Percentiles rank a stretch among this genome's conserved stretches.
Conservation (phyloP, 495 filamentous ascomycete species). For the Articulospora tetracladia region DNA sequence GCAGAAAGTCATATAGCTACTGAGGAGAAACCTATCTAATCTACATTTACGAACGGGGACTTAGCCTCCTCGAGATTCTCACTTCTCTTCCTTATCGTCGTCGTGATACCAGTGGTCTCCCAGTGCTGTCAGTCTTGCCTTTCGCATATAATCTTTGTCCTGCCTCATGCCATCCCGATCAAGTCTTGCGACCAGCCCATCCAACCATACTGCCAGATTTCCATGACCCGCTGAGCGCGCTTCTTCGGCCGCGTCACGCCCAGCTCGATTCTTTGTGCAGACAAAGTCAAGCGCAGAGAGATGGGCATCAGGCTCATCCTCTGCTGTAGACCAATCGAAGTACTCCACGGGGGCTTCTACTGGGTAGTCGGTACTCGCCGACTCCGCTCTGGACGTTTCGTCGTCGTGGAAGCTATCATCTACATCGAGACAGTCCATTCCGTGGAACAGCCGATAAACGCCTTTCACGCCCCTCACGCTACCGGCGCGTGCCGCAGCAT, state of each 20-base stretch:
- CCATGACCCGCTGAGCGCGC: neutral
- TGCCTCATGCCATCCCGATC: neutral
- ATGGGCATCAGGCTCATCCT: neutral
- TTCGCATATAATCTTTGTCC: too few relatives aligned
- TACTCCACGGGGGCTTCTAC: neutral
- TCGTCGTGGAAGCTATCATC: neutral
- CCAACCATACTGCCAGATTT: conserved; percentile 1
- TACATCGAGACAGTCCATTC: neutral
- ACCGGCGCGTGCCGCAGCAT: neutral
- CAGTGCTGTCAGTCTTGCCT: too few relatives aligned
- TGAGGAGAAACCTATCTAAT: too few relatives aligned
- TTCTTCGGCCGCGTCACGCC: conserved; percentile 3
- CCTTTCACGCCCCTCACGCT: conserved; percentile 5
- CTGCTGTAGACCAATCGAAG: neutral
- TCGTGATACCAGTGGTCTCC: too few relatives aligned
- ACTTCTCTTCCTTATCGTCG: too few relatives aligned
- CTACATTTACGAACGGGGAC: too few relatives aligned
- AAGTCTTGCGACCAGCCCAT: neutral
- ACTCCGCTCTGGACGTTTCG: conserved; percentile 4
- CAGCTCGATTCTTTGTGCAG: conserved; percentile 1
- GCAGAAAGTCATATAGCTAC: too few relatives aligned
- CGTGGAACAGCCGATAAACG: conserved; percentile 4
- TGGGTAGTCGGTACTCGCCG: neutral
- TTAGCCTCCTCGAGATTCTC: too few relatives aligned
- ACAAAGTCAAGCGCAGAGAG: conserved; percentile 4